Conservation (phyloP, 1,284 basidiomycete genomes). For the Cryptococcus neoformans region DNA sequence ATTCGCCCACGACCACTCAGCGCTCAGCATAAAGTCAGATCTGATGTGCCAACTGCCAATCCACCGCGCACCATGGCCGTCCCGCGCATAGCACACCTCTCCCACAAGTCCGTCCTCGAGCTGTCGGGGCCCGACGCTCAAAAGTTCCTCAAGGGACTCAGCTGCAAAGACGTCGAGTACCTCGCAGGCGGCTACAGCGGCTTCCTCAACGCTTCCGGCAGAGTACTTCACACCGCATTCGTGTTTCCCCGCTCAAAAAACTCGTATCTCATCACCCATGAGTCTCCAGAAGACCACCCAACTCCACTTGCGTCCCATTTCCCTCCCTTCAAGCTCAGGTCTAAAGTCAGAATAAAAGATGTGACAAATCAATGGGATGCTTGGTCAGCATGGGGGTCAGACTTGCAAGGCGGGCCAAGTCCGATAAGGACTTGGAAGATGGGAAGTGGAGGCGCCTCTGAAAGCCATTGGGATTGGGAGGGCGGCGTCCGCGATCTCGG, state of each 20-base stretch:
- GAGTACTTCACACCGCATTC: constrained; percentile 85
- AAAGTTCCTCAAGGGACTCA: constrained; percentile 84
- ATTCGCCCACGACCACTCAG: too few species aligned
- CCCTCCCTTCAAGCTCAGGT: constrained; percentile 75
- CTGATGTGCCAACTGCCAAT: too few species aligned
- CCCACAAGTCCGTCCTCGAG: constrained; percentile 65
- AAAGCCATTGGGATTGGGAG: constrained; percentile 39
- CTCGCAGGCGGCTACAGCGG: constrained; percentile 66
- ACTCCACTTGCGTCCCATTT: constrained; percentile 50
- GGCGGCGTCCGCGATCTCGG: constrained; percentile 16
- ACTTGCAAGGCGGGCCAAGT: neutral
- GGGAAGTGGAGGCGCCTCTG: constrained; percentile 42
- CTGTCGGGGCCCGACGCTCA: constrained; percentile 77
- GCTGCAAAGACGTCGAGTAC: constrained; percentile 59
- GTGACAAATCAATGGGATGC: constrained; percentile 71
- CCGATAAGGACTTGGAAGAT: constrained; percentile 34
- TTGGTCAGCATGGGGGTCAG: constrained; percentile 70
- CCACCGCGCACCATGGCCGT: too few species aligned
- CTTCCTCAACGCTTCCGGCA: constrained; percentile 86
- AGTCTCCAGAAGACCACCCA: constrained; percentile 71
- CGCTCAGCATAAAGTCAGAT: too few species aligned
- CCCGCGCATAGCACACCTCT: constrained; percentile 55
- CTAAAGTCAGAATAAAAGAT: constrained; percentile 80
- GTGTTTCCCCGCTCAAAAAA: constrained; percentile 59
- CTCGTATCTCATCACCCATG: constrained; percentile 53